Percentiles rank a stretch among this genome's conserved stretches.
These are phyloP conservation scores for Biscogniauxia mediterranea DNA, from an alignment of 2,329 filamentous ascomycete genomes.

Conservation along the genomic window DNA sequence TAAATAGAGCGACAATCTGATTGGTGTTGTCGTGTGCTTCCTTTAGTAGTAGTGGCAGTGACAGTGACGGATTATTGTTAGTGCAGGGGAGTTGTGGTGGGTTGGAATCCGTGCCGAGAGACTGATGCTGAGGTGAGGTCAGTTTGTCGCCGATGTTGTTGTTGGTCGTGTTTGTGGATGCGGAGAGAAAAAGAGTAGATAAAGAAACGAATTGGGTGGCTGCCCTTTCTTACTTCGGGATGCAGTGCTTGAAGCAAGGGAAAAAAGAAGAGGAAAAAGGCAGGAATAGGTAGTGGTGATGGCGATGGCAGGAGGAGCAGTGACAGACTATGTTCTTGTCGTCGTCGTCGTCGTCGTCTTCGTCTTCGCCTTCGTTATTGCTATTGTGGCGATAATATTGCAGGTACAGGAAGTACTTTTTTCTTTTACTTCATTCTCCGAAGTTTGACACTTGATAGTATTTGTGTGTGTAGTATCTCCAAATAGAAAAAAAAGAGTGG, in stretches of 20 bases:
- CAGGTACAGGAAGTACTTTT: too few species aligned
- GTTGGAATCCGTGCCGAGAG: background rate
- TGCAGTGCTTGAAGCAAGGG: background rate
- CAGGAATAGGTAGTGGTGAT: background rate
- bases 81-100: background rate
- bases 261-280: too few species aligned
- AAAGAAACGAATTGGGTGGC: conserved; percentile 9
- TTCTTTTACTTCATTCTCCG: too few species aligned
- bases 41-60: background rate
- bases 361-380: too few species aligned
- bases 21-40: background rate
- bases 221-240: background rate
- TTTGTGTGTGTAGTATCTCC: background rate
- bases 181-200: background rate
- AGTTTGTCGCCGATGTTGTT: background rate
- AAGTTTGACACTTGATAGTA: background rate
- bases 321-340: too few species aligned
- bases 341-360: too few species aligned
- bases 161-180: background rate
- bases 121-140: background rate
- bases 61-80: background rate
- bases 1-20: too few species aligned
- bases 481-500: background rate
- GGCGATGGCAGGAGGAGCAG: background rate
- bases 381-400: background rate